phyloP scores from a whole-genome alignment of 108 stramenopile genomes.

The Pseudonitzschia multiseries region DNA sequence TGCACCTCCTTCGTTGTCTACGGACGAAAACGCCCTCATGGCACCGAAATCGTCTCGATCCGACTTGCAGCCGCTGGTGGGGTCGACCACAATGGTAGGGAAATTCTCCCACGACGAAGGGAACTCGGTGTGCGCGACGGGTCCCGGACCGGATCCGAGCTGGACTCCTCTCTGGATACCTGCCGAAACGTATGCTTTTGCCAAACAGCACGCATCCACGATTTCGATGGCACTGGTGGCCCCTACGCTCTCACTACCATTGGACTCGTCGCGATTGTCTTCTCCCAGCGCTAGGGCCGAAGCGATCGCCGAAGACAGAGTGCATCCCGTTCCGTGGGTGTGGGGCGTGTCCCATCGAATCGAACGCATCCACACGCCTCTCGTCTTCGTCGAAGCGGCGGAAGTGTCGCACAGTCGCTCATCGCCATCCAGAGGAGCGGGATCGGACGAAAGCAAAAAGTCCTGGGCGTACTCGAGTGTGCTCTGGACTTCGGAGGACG shows the following conservation, averaged over 20 bases:
- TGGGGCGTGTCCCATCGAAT: slow-evolving; percentile 61
- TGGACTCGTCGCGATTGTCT: slow-evolving; percentile 35
- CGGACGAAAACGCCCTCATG: slow-evolving; percentile 37
- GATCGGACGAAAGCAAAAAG: slow-evolving; percentile 52
- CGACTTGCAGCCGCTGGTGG: slow-evolving; percentile 17
- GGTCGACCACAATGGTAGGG: slow-evolving; percentile 53
- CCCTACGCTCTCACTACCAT: slow-evolving; percentile 9
- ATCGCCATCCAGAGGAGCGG: slow-evolving; percentile 27
- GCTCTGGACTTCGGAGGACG: slow-evolving; percentile 43
- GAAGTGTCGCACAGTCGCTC: slow-evolving; percentile 70
- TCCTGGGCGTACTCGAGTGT: slow-evolving; percentile 71
- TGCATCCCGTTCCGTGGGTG: slow-evolving; percentile 92
- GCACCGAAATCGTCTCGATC: slow-evolving; percentile 20
- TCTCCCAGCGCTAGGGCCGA: slow-evolving; percentile 81
- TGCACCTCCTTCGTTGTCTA: slow-evolving; percentile 9
- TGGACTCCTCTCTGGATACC: slow-evolving; percentile 70
- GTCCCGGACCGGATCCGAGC: slow-evolving; percentile 81
- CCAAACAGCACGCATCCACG: slow-evolving; percentile 77
- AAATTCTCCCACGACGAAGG: slow-evolving; percentile 61
- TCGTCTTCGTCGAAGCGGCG: slow-evolving; percentile 12
- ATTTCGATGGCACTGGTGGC: slow-evolving; percentile 63
- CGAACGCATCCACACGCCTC: slow-evolving; percentile 77
- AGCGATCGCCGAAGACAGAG: slow-evolving; percentile 86
- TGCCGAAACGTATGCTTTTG: slow-evolving; percentile 85
- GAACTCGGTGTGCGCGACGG: slow-evolving; percentile 78